These are phyloP conservation scores for Brassica napus DNA, from an alignment of 345 rosid species.

Conservation along the genomic window Da-Ae NC_063452.1:33420501-33421000, in stretches of 20 bases:
- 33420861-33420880: background rate
- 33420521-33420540: too few relatives aligned
- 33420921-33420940: background rate
- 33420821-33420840: background rate
- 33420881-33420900: background rate
- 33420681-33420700: background rate
- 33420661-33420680: background rate
- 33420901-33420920: background rate
- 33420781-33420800: background rate
- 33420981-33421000: background rate
- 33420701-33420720: background rate
- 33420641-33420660: background rate
- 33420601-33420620: background rate
- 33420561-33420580: too few relatives aligned
- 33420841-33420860: background rate
- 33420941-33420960: background rate
- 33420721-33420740: background rate
- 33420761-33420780: background rate
- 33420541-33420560: too few relatives aligned
- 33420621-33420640: background rate
- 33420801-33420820: background rate
- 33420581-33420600: too few relatives aligned
- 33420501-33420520: too few relatives aligned
- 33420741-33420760: background rate
- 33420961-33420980: background rate